A percentile compares a stretch with the other conserved stretches of the same genome.
These are phyloP conservation scores for Coemansia sp. DNA, from an alignment of 192 early-diverging fungal species.

Conservation along the genomic window DNA sequence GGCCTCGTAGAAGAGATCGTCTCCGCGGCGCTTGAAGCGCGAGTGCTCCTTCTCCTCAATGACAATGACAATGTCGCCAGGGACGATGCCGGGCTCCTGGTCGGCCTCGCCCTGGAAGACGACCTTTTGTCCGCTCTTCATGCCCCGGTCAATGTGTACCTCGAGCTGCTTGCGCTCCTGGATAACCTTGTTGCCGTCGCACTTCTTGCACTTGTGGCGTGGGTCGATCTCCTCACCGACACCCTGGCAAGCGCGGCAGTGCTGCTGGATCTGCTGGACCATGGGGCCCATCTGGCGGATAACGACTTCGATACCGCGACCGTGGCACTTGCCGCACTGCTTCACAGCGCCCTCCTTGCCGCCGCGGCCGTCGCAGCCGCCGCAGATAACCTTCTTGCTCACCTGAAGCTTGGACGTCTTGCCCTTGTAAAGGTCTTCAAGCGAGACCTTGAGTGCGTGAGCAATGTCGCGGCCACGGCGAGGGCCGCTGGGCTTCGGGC, in stretches of 20 bases:
- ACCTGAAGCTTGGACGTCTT: slow-evolving; percentile 93
- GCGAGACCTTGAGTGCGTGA: slow-evolving; percentile 75
- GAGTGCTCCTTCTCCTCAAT: slow-evolving; percentile 92
- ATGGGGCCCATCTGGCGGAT: slow-evolving; percentile 98
- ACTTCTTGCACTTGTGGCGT: slow-evolving; percentile 87
- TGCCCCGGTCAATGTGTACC: slow-evolving; percentile 97
- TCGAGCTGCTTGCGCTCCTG: slow-evolving; percentile 95
- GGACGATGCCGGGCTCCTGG: slow-evolving; percentile 87
- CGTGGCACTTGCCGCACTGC: slow-evolving; percentile 80
- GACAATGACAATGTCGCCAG: slow-evolving; percentile 98
- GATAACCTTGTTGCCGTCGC: slow-evolving; percentile 84
- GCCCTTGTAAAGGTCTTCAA: slow-evolving; percentile 95
- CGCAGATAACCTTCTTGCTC: slow-evolving; percentile 90
- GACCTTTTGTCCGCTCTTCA: slow-evolving; percentile 95
- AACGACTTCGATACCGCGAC: slow-evolving; percentile 86
- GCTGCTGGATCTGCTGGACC: slow-evolving; percentile 99
- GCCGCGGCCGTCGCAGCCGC: slow-evolving; percentile 90
- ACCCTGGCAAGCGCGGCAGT: slow-evolving; percentile 88
- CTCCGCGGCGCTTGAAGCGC: slow-evolving; percentile 90
- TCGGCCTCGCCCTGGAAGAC: slow-evolving; percentile 95
- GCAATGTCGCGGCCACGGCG: slow-evolving; percentile 92
- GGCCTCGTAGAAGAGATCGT: slow-evolving; percentile 89
- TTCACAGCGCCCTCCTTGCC: slow-evolving; percentile 92
- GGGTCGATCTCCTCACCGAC: slow-evolving; percentile 88
- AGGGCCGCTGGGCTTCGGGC: slow-evolving; percentile 70